A percentile compares a stretch with the other conserved stretches of the same genome.
phyloP scores from a whole-genome alignment of 1,139 yeast genomes.

The Hanseniaspora uvarum region DNA sequence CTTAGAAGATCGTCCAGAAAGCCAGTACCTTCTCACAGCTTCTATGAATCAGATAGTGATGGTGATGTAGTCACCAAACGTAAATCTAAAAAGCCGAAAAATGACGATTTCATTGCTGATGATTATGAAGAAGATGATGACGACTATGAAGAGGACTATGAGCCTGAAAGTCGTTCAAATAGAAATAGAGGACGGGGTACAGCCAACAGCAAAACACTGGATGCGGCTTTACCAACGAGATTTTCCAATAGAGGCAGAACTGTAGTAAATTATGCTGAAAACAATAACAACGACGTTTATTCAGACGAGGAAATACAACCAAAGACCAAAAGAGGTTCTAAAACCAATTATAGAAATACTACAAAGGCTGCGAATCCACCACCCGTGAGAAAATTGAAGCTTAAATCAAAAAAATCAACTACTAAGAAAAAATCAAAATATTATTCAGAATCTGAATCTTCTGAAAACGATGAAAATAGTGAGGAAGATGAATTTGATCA shows the following conservation, averaged over 20 bases:
- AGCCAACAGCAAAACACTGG: conserved; percentile 21
- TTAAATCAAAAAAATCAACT: not conserved
- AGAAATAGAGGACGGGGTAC: not conserved
- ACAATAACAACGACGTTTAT: conserved; percentile 27
- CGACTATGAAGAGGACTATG: conserved; percentile 35
- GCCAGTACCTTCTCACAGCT: conserved; percentile 41
- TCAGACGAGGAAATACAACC: conserved; percentile 36
- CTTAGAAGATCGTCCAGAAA: conserved; percentile 78
- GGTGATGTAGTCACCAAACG: conserved; percentile 25
- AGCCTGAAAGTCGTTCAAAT: conserved; percentile 23
- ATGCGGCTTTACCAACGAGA: conserved; percentile 37
- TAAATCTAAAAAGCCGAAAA: conserved; percentile 16
- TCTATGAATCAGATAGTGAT: conserved; percentile 31
- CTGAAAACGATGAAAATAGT: conserved; percentile 22
- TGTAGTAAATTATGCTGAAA: conserved; percentile 33
- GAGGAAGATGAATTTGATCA: conserved; percentile 36
- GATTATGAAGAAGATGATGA: conserved; percentile 48
- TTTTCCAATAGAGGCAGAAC: conserved; percentile 55
- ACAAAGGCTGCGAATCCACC: conserved; percentile 2
- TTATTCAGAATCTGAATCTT: conserved; percentile 14
- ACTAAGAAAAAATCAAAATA: not conserved
- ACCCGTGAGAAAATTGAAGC: conserved; percentile 4
- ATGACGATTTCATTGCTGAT: conserved; percentile 30
- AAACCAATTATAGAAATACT: conserved; percentile 34
- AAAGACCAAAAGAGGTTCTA: conserved; percentile 37